Base-by-base conservation (phyloP, 495 filamentous ascomycete species). In the Aspergillus diversus region DNA sequence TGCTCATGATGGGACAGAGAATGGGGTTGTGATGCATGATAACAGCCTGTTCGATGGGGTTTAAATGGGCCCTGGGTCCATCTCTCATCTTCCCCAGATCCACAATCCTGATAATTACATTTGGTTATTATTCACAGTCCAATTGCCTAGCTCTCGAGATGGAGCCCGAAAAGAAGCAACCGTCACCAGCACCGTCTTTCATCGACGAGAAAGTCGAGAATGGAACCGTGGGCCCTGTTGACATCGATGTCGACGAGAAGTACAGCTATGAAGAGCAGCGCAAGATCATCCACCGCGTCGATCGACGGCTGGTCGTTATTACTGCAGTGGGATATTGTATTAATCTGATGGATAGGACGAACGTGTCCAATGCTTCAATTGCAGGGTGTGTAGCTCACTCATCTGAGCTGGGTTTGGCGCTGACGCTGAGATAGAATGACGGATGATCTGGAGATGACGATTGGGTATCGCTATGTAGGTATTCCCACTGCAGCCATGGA, bases 291-390 rank as follows among this genome's bases (percentile, higher is more conserved):
- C 74, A 77, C 53, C 78, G 79, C 15, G 71, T 88, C 68, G 86
- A 89, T 66, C 60, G 73, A 47, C 80, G 86, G 0, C 72, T 89
- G 0, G 81, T 88, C 43, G 58, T 79, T 8, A 86, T 80, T 9
- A 71, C 83, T 31, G 86, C 86, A 7, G 69, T 81, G 63, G 76
- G 87, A 70, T 87, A 87, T 71, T 84, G 80, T 67, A 75, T 86
- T 66, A 79, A 72, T 43, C 63, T 88, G 61, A 84, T 88, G 80
- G 86, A 88, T 66, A 71, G 86, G 1, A 87, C 83, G 27, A 89
- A 89, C 70, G 66, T 88, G 63, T 74, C 77, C 37, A 74, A 73
- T 15, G 86, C 86, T 51, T 74, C 74, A 39, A 82, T 89, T 64
- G 84, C 83, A 33, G 85, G 59, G 59, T 55, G 48, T 42, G 48